phyloP scores from a whole-genome alignment of 345 rosid genomes.

The Arabidopsis arenosa region DNA sequence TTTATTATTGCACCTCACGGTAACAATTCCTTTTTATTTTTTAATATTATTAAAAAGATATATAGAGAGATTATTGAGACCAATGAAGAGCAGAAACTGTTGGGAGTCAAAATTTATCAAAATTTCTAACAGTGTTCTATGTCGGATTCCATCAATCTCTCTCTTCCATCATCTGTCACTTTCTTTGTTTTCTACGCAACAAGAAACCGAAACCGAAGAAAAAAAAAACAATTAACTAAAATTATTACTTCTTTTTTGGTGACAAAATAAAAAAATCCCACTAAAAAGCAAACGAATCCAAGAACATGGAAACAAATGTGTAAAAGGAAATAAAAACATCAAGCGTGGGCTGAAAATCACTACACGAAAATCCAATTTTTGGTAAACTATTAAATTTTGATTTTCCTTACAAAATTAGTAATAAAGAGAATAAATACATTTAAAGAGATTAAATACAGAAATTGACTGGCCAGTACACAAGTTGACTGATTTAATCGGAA shows the following conservation, averaged over 20 bases:
- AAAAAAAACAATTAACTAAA: constrained; percentile 27
- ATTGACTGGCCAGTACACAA: constrained; percentile 13
- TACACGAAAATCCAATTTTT: not conserved
- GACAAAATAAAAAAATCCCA: constrained; percentile 30
- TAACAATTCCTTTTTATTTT: not conserved
- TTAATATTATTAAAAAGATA: not conserved
- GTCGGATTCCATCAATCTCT: constrained; percentile 59
- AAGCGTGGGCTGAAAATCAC: constrained; percentile 40
- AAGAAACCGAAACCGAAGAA: constrained; percentile 48
- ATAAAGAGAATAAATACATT: not conserved
- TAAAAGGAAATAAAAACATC: constrained; percentile 37
- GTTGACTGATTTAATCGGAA: not conserved
- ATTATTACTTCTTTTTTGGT: not conserved
- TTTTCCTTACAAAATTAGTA: not conserved
- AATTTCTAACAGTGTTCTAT: constrained; percentile 52
- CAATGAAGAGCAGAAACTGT: constrained; percentile 39
- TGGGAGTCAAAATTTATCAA: constrained; percentile 54
- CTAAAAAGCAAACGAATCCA: constrained; percentile 38
- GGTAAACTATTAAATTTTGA: not conserved
- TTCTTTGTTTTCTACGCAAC: constrained; percentile 58
- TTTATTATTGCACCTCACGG: not conserved
- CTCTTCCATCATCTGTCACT: constrained; percentile 56
- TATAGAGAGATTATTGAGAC: constrained; percentile 1
- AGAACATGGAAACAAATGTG: constrained; percentile 42
- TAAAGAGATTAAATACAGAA: not conserved